Evolutionary conservation across 306 rosid species (phyloP).

Genomic region (apple (Malus domestica)): DNA sequence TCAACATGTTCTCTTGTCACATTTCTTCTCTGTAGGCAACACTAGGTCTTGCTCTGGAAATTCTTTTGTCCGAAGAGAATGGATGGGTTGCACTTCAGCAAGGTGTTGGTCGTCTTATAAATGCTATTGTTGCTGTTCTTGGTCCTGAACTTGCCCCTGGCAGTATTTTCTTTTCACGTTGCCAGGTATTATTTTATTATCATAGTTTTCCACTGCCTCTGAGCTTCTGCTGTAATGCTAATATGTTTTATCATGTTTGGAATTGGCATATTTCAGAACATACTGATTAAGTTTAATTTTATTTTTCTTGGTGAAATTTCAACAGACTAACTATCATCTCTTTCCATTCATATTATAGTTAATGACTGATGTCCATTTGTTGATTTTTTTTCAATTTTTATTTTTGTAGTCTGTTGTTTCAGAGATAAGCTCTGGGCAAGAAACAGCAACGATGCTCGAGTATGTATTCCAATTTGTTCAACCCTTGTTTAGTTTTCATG

Average conservation of each 20-base stretch:
- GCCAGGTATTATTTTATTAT: constrained; percentile 50
- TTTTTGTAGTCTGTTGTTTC: constrained; percentile 74
- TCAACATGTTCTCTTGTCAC: constrained; percentile 2
- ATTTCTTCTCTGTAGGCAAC: constrained; percentile 50
- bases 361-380: not conserved
- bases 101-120: constrained; percentile 93
- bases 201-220: not conserved
- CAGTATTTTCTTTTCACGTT: constrained; percentile 94
- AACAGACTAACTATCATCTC: not conserved
- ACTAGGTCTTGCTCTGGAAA: constrained; percentile 93
- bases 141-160: constrained; percentile 99
- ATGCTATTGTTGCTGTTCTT: constrained; percentile 88
- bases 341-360: not conserved
- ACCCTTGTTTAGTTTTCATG: not conserved
- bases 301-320: not conserved
- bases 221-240: not conserved
- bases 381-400: constrained; percentile 1
- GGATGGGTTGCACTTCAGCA: constrained; percentile 88
- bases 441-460: constrained; percentile 93
- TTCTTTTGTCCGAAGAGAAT: constrained; percentile 86
- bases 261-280: not conserved
- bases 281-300: not conserved
- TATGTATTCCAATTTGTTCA: constrained; percentile 26
- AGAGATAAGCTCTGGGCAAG: constrained; percentile 89
- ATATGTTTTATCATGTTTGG: not conserved